Evolutionary conservation across 306 rosid genomes (phyloP).

Genomic region (Corylus heterophylla): DNA sequence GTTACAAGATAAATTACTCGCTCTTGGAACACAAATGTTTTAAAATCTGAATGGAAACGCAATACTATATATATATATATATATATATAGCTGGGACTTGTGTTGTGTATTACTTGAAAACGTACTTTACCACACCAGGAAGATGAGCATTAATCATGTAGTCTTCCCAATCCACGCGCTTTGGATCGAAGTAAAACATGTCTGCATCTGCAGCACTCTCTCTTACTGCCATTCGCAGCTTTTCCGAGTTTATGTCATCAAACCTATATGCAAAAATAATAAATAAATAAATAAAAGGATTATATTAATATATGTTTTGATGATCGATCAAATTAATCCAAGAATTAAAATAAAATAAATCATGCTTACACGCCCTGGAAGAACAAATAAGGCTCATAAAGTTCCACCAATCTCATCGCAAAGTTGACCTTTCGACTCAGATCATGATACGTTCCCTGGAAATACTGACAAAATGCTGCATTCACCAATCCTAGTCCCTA

Average conservation of each 20-base stretch:
- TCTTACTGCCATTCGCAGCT: conserved; percentile 43
- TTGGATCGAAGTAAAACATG: conserved; percentile 64
- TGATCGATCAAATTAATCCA: neutral
- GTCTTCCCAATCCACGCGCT: conserved; percentile 66
- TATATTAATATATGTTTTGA: no score
- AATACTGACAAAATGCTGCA: conserved; percentile 63
- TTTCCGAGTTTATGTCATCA: conserved; percentile 63
- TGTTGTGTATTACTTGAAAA: conserved; percentile 42
- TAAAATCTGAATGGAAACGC: neutral
- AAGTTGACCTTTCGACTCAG: conserved; percentile 55
- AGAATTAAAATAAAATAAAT: neutral
- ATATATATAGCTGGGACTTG: neutral
- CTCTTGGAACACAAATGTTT: neutral
- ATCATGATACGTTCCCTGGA: conserved; percentile 42
- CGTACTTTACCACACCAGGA: conserved; percentile 59
- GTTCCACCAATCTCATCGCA: conserved; percentile 71
- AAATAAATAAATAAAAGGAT: no score
- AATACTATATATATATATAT: neutral
- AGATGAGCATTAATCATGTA: conserved; percentile 59
- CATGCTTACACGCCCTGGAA: conserved; percentile 45
- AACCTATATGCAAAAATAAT: conserved; percentile 44
- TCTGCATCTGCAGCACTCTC: conserved; percentile 49
- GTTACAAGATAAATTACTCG: no score
- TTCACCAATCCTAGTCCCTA: conserved; percentile 70
- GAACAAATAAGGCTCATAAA: conserved; percentile 79